Evolutionary conservation across 2,329 filamentous ascomycete genomes (phyloP), one percentile per base, ranked within the genome.

Genomic region (Talaromyces sp.): DNA sequence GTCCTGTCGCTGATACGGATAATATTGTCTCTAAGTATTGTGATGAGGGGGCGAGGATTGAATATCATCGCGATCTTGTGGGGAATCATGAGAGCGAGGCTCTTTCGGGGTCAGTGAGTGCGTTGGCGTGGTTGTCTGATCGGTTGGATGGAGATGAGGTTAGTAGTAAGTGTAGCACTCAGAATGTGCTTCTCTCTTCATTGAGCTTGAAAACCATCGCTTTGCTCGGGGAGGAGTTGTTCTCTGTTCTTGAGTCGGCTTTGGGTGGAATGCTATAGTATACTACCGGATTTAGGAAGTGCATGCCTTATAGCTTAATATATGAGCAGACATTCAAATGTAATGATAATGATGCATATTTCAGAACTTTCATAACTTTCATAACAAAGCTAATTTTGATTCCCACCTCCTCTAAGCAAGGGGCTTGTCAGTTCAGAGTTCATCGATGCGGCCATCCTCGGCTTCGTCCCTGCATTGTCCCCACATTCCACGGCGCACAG

Each of bases 21-120:
- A 51, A 40, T 1, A 39, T 70, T 45, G 54, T 71, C 1, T 39
- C 60, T 8, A 51, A 60, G 36, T 65, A 60, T 51, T 68, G 67
- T 53, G 43, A 39, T 24, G 49, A 57, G 4, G 61, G 58, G 4
- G 62, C 58, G 14, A 57, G 22, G 8, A 55, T 63, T n/a, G 40
- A 56, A 39, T 69, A 68, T 45, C 55, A 68, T 36, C 58, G 64
- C n/a, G 64, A 69, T 47, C 45, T 49, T 9, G 53, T 68, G 9
- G 67, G 66, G 2, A 56, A 52, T 2, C 67, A 70, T 52, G 57
- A 62, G 13, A 46, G 55, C 1, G 59, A 63, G 47, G 35, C 43
- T 3, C 51, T 58, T 17, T 49, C 54, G 4, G 58, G 58, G 0
- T 54, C 57, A 10, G 55, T 49, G 1, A 50, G 50, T 35, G 59